These are phyloP conservation scores for Echeveria elegans DNA, from an alignment of 164 flowering plant genomes.

Conservation along the genomic window DNA sequence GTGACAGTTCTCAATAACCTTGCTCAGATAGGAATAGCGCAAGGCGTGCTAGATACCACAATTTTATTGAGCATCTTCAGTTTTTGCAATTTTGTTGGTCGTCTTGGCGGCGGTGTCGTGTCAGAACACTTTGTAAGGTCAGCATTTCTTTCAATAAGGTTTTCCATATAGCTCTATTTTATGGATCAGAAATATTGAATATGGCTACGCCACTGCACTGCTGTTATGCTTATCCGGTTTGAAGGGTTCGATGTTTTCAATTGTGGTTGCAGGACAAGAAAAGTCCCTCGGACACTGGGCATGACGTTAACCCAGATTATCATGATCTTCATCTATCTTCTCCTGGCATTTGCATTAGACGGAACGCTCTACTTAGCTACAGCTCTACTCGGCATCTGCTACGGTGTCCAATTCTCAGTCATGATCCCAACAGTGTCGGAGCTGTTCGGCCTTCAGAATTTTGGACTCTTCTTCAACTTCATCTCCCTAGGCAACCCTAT, in stretches of 20 bases:
- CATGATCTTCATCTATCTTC: slow-evolving; percentile 56
- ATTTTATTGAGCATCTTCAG: slow-evolving; percentile 68
- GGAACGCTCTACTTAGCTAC: slow-evolving; percentile 70
- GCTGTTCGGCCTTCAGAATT: slow-evolving; percentile 80
- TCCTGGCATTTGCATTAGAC: slow-evolving; percentile 55
- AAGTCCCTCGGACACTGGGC: slow-evolving; percentile 70
- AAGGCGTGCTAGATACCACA: slow-evolving; percentile 55
- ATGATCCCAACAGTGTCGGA: slow-evolving; percentile 88
- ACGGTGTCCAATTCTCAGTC: slow-evolving; percentile 70
- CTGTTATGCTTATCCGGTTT: slow-evolving; percentile 1
- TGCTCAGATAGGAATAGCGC: slow-evolving; percentile 82
- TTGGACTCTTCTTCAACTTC: slow-evolving; percentile 64
- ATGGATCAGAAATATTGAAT: no score
- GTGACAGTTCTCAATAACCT: slow-evolving; percentile 86
- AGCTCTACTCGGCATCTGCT: slow-evolving; percentile 78
- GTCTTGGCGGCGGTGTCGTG: slow-evolving; percentile 76
- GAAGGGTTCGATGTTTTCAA: not conserved
- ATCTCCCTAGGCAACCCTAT: slow-evolving; percentile 69
- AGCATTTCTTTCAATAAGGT: not conserved
- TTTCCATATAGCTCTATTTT: not conserved
- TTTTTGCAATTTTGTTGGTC: slow-evolving; percentile 85
- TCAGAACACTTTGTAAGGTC: slow-evolving; percentile 86
- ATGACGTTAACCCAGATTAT: slow-evolving; percentile 56
- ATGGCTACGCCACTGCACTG: no score
- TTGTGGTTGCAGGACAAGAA: slow-evolving; percentile 40